phyloP scores from a whole-genome alignment of 192 early-diverging fungal genomes.

The Anaeromyces robustus region DNA sequence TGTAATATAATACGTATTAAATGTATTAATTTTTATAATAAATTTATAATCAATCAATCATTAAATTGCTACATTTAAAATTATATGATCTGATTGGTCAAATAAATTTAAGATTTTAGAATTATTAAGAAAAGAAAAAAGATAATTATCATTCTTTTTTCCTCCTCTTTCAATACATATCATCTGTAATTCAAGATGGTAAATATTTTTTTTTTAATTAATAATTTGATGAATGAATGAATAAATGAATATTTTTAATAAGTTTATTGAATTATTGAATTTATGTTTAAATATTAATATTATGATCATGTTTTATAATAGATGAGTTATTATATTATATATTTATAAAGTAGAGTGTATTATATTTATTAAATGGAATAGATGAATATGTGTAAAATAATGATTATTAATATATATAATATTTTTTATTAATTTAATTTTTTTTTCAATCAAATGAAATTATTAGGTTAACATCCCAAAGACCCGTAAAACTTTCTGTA shows the following conservation, averaged over 20 bases:
- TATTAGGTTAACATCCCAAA: conserved; percentile 98
- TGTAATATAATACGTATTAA: too few relatives aligned
- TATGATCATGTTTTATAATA: too few relatives aligned
- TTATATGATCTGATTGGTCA: not conserved
- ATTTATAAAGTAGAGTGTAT: too few relatives aligned
- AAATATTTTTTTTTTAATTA: not conserved
- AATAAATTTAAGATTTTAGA: not conserved
- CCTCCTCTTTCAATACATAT: not conserved
- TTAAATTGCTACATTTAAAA: not conserved
- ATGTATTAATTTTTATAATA: not conserved
- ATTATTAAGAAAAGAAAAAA: not conserved
- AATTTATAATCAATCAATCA: not conserved
- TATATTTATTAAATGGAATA: too few relatives aligned
- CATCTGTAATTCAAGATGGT: not conserved
- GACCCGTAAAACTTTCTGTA: conserved; percentile 99
- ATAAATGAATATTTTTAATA: not conserved
- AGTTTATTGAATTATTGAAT: too few relatives aligned
- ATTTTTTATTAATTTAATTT: too few relatives aligned
- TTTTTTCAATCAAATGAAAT: too few relatives aligned
- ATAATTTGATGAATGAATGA: not conserved
- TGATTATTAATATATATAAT: too few relatives aligned
- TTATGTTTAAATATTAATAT: too few relatives aligned
- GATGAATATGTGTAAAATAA: too few relatives aligned
- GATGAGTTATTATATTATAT: too few relatives aligned
- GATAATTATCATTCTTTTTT: not conserved